Conservation (phyloP, 345 rosid species). For the Zanthoxylum bungeanum region DNA sequence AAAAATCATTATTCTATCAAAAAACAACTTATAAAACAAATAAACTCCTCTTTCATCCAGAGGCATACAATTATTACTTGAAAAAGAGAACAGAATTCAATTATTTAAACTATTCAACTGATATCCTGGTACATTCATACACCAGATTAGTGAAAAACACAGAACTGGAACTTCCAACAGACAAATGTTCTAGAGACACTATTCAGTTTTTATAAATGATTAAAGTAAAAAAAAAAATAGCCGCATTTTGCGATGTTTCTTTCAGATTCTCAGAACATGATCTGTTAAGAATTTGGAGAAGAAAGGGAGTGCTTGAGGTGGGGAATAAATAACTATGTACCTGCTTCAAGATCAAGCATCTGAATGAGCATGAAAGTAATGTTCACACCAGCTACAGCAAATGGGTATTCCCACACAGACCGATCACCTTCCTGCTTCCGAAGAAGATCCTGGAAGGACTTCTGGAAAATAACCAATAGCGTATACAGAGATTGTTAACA, state of each 20-base stretch:
- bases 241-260: neutral
- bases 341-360: constrained; percentile 99
- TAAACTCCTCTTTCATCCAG: neutral
- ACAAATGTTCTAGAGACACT: neutral
- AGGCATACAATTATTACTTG: no score
- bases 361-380: constrained; percentile 98
- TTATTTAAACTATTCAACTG: neutral
- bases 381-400: constrained; percentile 99
- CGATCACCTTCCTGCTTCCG: constrained; percentile 90
- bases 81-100: neutral
- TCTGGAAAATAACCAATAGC: constrained; percentile 42
- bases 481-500: neutral
- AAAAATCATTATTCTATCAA: neutral
- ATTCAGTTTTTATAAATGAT: neutral
- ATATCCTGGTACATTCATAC: no score
- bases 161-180: neutral
- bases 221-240: neutral
- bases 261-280: neutral
- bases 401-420: constrained; percentile 98
- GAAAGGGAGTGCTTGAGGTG: neutral
- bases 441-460: constrained; percentile 85
- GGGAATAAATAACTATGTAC: constrained; percentile 24
- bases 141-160: neutral
- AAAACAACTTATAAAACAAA: neutral
- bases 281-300: neutral